phyloP scores from a whole-genome alignment of 148 eudicot species.

The Polygonum aviculare region DNA sequence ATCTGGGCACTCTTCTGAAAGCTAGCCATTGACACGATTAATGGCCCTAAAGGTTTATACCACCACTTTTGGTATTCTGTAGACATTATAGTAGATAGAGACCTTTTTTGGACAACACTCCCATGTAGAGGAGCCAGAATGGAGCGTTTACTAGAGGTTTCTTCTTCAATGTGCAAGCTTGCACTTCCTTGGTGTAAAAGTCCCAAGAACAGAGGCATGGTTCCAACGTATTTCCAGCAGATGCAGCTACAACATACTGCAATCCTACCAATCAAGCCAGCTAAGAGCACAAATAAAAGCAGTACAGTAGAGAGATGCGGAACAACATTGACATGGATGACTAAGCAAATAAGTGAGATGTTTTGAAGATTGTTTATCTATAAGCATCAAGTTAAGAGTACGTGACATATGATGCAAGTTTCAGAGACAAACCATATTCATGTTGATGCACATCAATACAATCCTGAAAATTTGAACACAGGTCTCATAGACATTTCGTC shows the following conservation, averaged over 20 bases:
- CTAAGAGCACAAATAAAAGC: too few relatives aligned
- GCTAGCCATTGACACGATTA: conserved; percentile 60
- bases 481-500: too few relatives aligned
- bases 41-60: conserved; percentile 84
- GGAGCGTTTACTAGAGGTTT: conserved; percentile 28
- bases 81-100: conserved; percentile 29
- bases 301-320: too few relatives aligned
- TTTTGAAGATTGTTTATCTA: too few relatives aligned
- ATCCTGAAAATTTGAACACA: too few relatives aligned
- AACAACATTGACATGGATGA: too few relatives aligned
- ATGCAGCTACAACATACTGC: conserved; percentile 91
- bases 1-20: conserved; percentile 49
- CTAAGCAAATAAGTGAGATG: too few relatives aligned
- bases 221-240: conserved; percentile 78
- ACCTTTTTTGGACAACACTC: conserved; percentile 39
- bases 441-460: too few relatives aligned
- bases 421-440: too few relatives aligned
- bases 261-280: too few relatives aligned
- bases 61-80: conserved; percentile 70
- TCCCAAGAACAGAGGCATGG: conserved; percentile 95
- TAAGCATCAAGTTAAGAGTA: too few relatives aligned
- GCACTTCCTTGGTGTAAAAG: conserved; percentile 57
- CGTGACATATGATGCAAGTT: too few relatives aligned
- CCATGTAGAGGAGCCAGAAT: conserved; percentile 59
- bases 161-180: conserved; percentile 65